A percentile compares a stretch with the other conserved stretches of the same genome.
phyloP scores from a whole-genome alignment of 2,329 filamentous ascomycete species.

The Aspergillus nomiae region DNA sequence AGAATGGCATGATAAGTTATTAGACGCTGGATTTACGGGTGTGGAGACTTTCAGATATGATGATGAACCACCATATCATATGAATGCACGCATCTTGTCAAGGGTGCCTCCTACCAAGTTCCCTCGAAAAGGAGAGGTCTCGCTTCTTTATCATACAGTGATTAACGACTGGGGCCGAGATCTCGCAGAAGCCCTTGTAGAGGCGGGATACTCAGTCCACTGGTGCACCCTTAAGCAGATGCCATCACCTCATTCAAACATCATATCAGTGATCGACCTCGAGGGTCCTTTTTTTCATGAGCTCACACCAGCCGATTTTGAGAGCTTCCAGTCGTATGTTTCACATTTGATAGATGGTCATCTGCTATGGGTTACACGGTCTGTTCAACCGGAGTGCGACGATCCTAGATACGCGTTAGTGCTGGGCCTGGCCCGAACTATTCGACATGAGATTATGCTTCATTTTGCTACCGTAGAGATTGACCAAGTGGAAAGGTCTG shows the following conservation, averaged over 20 bases:
- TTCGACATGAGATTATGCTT: slow-evolving; percentile 12
- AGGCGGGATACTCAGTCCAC: slow-evolving; percentile 2
- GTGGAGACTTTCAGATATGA: slow-evolving; percentile 14
- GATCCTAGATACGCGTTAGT: slow-evolving; percentile 16
- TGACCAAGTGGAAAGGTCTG: slow-evolving; percentile 9
- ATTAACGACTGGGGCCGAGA: slow-evolving; percentile 6
- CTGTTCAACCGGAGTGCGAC: slow-evolving; percentile 10
- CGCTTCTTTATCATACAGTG: background rate
- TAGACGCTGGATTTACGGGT: slow-evolving; percentile 22
- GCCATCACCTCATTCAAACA: background rate
- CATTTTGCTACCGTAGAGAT: slow-evolving; percentile 16
- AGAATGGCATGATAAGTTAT: slow-evolving; percentile 22
- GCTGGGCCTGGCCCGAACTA: slow-evolving; percentile 14
- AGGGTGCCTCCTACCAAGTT: background rate
- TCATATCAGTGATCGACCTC: slow-evolving; percentile 19
- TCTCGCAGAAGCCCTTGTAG: slow-evolving; percentile 9
- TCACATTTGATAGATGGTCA: background rate
- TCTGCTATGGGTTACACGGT: slow-evolving; percentile 13
- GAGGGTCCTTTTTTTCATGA: slow-evolving; percentile 15
- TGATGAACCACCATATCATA: slow-evolving; percentile 12
- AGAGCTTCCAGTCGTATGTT: background rate
- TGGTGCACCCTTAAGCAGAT: slow-evolving; percentile 6
- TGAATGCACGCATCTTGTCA: slow-evolving; percentile 16
- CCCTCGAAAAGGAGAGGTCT: background rate
- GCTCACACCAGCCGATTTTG: slow-evolving; percentile 5